Conservation (phyloP, 345 rosid genomes). For the Adansonia digitata region DNA sequence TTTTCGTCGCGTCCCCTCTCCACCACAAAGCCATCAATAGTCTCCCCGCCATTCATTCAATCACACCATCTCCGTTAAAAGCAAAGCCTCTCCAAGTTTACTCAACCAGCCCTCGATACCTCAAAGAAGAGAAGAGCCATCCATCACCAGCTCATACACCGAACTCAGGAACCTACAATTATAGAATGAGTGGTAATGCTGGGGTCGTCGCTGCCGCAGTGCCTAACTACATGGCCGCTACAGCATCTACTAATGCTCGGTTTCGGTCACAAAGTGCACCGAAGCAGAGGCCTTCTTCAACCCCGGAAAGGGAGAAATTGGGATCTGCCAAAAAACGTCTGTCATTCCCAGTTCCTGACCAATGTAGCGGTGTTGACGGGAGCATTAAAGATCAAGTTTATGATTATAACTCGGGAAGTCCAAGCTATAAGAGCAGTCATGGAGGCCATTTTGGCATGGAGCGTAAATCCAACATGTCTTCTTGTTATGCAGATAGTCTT, state of each 20-base stretch:
- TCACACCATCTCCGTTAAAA: conserved; percentile 25
- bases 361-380: conserved; percentile 11
- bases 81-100: conserved; percentile 28
- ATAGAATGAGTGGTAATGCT: not conserved
- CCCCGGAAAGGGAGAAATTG: conserved; percentile 31
- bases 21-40: conserved; percentile 6
- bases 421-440: conserved; percentile 26
- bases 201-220: conserved; percentile 1
- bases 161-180: conserved; percentile 1
- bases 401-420: conserved; percentile 28
- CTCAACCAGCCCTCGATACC: conserved; percentile 43
- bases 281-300: conserved; percentile 47
- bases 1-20: conserved; percentile 22
- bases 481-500: conserved; percentile 29
- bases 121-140: conserved; percentile 32
- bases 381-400: conserved; percentile 5
- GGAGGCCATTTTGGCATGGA: conserved; percentile 23
- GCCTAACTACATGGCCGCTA: conserved; percentile 81
- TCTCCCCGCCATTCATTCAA: not conserved
- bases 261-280: conserved; percentile 65
- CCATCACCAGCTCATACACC: conserved; percentile 25
- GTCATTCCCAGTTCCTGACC: conserved; percentile 28
- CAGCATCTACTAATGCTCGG: conserved; percentile 63
- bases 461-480: conserved; percentile 31
- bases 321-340: conserved; percentile 40